Conservation (phyloP, 495 filamentous ascomycete species). For the Jackrogersella minutella region DNA sequence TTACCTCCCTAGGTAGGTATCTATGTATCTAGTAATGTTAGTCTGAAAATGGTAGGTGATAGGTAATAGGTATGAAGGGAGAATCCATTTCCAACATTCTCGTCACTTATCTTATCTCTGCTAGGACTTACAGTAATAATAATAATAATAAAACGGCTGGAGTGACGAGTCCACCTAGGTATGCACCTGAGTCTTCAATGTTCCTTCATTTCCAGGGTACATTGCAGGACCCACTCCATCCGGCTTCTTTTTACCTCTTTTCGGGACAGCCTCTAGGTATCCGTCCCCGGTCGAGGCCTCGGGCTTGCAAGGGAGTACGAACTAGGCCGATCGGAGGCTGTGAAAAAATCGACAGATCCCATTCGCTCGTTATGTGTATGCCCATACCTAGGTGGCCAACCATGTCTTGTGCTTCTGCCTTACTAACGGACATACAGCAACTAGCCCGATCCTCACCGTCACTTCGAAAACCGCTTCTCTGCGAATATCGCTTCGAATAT, state of each 20-base stretch:
- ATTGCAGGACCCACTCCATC: background rate
- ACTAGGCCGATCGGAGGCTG: background rate
- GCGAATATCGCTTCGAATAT: background rate
- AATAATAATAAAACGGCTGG: too few species aligned
- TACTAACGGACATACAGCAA: background rate
- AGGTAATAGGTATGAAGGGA: background rate
- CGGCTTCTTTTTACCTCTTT: background rate
- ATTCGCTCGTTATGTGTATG: background rate
- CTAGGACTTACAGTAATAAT: too few species aligned
- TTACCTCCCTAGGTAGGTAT: background rate
- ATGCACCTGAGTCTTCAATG: too few species aligned
- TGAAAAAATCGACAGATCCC: background rate
- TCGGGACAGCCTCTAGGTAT: background rate
- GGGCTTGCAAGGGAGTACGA: background rate
- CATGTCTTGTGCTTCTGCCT: background rate
- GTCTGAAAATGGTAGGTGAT: conserved; percentile 1
- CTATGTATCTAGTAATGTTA: background rate
- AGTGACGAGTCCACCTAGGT: too few species aligned
- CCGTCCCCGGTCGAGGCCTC: background rate
- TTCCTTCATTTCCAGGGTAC: background rate
- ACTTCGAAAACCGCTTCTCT: background rate
- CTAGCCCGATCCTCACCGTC: background rate
- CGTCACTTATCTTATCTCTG: background rate
- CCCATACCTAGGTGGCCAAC: background rate
- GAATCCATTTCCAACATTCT: background rate